Evolutionary conservation across 202 grass and related monocot genomes (phyloP), one percentile per base, ranked within the genome.

Genomic region (Schoenoplectus tabernaemontani): DNA sequence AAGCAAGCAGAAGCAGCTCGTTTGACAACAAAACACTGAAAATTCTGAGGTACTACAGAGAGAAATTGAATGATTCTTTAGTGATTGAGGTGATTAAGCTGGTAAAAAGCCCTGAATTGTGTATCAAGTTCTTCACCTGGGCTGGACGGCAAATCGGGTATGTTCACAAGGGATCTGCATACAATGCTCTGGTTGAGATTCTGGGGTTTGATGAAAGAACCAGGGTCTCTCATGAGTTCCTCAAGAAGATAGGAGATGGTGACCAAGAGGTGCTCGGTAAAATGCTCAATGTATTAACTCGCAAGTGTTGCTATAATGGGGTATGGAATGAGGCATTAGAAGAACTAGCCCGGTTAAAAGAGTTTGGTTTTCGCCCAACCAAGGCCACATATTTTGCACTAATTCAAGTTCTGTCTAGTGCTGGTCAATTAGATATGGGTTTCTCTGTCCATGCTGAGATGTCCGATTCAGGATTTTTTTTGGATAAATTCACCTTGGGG

Each of bases 101-200:
- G 28, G 81, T 98, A 19, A 83, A 83, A 51, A 19, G 47, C 61
- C 88, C 86, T 10, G 89, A 98, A 79, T 81, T 91, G 26, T 92
- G 89, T 43, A 82, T 91, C 75, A 92, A 78, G 83, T 98, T 98
- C 89, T 98, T 95, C 81, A 87, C 87, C 64, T 98, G 91, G 96
- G 88, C 91, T 33, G 90, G 89, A 60, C 81, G 90, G 59, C 96
- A 98, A 88, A 91, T 98, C 13, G 96, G 90, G 26, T 98, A 95
- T 64, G 86, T 82, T 44, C 91, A 91, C 83, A 95, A 87, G 1
- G 85, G 85, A 24, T 64, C 80, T 7, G 84, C 86, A 53, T 98
- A 91, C 30, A 54, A 98, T 57, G 83, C 85, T 2, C 79, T 98
- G 11, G 87, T 89, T 32, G 86, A 90, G 33, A 79, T 82, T 32